Evolutionary conservation across 2,329 filamentous ascomycete species (phyloP).

Genomic region (Stagonosporopsis chrysanthemi): DNA sequence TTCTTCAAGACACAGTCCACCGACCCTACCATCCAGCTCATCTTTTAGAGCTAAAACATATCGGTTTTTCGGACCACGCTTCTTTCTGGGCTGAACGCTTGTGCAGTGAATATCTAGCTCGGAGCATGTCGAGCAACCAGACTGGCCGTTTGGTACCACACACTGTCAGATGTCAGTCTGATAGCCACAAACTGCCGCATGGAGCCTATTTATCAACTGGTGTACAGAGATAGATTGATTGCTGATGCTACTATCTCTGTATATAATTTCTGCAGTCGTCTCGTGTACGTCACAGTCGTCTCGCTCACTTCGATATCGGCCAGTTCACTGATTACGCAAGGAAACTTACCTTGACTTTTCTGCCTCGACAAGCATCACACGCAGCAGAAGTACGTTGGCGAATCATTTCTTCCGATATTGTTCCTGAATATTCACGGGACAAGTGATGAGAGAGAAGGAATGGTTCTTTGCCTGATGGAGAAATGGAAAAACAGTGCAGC

Average conservation of each 20-base stretch:
- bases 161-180: conserved; percentile 19
- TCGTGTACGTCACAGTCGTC: neutral
- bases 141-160: neutral
- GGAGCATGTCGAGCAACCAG: conserved; percentile 21
- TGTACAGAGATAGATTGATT: too few species aligned
- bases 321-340: neutral
- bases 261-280: neutral
- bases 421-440: neutral
- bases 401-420: conserved; percentile 11
- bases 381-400: conserved; percentile 26
- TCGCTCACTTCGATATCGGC: neutral
- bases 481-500: conserved; percentile 21
- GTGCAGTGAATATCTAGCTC: conserved; percentile 28
- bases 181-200: neutral
- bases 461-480: neutral
- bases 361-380: conserved; percentile 30
- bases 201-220: neutral
- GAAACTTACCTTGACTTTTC: conserved; percentile 30
- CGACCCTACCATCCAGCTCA: neutral
- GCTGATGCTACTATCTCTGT: neutral
- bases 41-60: conserved; percentile 15
- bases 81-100: conserved; percentile 24
- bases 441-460: neutral
- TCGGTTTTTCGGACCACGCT: conserved; percentile 30
- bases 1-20: conserved; percentile 2